These are phyloP conservation scores for Mrakiaceae sp. DNA, from an alignment of 1,284 basidiomycete genomes.

Conservation along the genomic window DNA sequence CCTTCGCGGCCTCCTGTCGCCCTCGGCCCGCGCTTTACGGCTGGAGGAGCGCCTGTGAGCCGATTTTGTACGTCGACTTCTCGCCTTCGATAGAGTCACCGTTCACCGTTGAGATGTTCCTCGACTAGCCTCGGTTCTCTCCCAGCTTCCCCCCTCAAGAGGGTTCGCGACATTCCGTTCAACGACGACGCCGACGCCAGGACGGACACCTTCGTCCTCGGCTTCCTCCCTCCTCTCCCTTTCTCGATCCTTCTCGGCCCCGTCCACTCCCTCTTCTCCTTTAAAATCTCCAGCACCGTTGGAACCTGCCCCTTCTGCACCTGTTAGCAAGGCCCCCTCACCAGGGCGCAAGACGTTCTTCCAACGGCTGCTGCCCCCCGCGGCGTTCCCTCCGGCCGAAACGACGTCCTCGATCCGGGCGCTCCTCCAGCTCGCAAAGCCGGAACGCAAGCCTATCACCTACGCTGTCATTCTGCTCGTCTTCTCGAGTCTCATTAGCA, in stretches of 20 bases:
- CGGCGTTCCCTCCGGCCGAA: not conserved
- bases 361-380: not conserved
- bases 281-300: not conserved
- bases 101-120: not conserved
- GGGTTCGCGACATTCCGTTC: not conserved
- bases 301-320: not conserved
- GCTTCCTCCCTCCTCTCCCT: not conserved
- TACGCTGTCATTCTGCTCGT: slow-evolving; percentile 52
- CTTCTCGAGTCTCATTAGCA: slow-evolving; percentile 51
- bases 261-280: not conserved
- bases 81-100: not conserved
- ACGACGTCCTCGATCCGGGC: slow-evolving; percentile 43
- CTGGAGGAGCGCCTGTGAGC: not conserved
- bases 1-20: not conserved
- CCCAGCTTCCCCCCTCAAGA: not conserved
- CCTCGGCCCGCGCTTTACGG: not conserved
- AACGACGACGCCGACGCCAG: not conserved
- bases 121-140: not conserved
- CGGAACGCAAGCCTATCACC: slow-evolving; percentile 60
- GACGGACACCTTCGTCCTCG: not conserved
- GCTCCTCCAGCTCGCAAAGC: slow-evolving; percentile 60
- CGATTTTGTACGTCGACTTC: too few relatives aligned
- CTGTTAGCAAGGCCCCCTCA: not conserved
- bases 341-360: not conserved
- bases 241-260: not conserved